These are phyloP conservation scores for Glutinoglossum americanum DNA, from an alignment of 495 filamentous ascomycete genomes.

Conservation along the genomic window DNA sequence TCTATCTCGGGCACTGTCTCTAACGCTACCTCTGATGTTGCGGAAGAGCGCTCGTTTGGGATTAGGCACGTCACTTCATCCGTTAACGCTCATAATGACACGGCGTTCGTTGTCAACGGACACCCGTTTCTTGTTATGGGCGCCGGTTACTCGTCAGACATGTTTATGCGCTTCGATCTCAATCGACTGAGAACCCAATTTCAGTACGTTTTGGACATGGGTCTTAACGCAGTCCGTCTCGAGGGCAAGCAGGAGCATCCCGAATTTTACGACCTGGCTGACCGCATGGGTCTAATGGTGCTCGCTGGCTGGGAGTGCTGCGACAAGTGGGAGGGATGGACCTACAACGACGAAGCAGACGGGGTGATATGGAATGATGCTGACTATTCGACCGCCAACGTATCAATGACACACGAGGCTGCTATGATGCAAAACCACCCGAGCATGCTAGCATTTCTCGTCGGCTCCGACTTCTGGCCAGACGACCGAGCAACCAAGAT, in stretches of 20 bases:
- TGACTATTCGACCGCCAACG: constrained; percentile 32
- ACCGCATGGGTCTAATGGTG: constrained; percentile 37
- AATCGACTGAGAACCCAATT: constrained; percentile 24
- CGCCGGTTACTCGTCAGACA: constrained; percentile 36
- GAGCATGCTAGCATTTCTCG: constrained; percentile 30
- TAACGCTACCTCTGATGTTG: constrained; percentile 25
- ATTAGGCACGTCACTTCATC: constrained; percentile 30
- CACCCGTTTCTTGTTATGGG: constrained; percentile 36
- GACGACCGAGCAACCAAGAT: constrained; percentile 29
- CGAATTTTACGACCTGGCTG: constrained; percentile 33
- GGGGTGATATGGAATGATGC: constrained; percentile 25
- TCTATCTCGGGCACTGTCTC: constrained; percentile 20
- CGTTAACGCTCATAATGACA: constrained; percentile 32
- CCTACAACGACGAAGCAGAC: constrained; percentile 32
- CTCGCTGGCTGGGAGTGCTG: constrained; percentile 47
- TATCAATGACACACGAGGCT: constrained; percentile 36
- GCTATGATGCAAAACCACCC: constrained; percentile 36
- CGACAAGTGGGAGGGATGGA: constrained; percentile 47
- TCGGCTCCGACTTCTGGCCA: constrained; percentile 43
- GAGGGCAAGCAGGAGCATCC: constrained; percentile 47
- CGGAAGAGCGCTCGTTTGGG: constrained; percentile 23
- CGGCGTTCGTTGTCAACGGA: constrained; percentile 31
- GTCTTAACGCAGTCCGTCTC: constrained; percentile 38
- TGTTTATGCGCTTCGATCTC: constrained; percentile 35
- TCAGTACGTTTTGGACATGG: constrained; percentile 31